Percentiles rank a stretch among this genome's conserved stretches.
These are phyloP conservation scores for Ophiocordyceps camponoti-rufipedis DNA, from an alignment of 2,329 filamentous ascomycete genomes.

Conservation along the genomic window DNA sequence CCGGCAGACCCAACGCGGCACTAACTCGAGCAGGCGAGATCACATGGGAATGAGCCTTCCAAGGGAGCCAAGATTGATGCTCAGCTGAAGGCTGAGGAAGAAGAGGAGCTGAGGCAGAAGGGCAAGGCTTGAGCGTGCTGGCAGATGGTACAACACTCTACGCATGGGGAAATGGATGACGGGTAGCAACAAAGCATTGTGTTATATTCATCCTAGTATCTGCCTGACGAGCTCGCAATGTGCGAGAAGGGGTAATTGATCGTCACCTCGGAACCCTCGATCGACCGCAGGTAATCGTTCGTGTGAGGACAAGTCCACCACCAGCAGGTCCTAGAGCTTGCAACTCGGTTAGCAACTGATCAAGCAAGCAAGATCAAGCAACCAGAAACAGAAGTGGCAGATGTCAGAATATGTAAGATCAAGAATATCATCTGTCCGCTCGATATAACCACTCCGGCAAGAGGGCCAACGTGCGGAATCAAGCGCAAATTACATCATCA, in stretches of 20 bases:
- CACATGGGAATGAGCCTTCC: slow-evolving; percentile 57
- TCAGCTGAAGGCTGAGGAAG: slow-evolving; percentile 48
- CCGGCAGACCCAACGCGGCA: neutral
- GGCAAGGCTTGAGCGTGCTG: slow-evolving; percentile 8
- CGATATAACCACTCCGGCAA: slow-evolving; percentile 78
- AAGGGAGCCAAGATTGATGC: slow-evolving; percentile 56
- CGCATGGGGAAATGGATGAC: too few relatives aligned
- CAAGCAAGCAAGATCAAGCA: neutral
- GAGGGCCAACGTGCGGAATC: slow-evolving; percentile 70
- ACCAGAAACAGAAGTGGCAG: neutral
- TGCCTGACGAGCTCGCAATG: too few relatives aligned
- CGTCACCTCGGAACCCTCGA: too few relatives aligned
- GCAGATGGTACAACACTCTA: too few relatives aligned
- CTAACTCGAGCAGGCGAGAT: slow-evolving; percentile 27
- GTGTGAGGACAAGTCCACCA: too few relatives aligned
- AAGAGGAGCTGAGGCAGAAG: slow-evolving; percentile 44
- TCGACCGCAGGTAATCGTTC: too few relatives aligned
- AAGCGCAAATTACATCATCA: slow-evolving; percentile 99
- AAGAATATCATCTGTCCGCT: slow-evolving; percentile 65
- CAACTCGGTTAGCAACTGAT: neutral
- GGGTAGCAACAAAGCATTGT: too few relatives aligned
- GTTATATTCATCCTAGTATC: too few relatives aligned
- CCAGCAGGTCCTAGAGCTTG: too few relatives aligned
- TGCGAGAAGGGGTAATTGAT: too few relatives aligned
- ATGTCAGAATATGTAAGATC: slow-evolving; percentile 97